phyloP scores from a whole-genome alignment of 371 early-diverging fungal genomes.

The Zychaea mexicana region DNA sequence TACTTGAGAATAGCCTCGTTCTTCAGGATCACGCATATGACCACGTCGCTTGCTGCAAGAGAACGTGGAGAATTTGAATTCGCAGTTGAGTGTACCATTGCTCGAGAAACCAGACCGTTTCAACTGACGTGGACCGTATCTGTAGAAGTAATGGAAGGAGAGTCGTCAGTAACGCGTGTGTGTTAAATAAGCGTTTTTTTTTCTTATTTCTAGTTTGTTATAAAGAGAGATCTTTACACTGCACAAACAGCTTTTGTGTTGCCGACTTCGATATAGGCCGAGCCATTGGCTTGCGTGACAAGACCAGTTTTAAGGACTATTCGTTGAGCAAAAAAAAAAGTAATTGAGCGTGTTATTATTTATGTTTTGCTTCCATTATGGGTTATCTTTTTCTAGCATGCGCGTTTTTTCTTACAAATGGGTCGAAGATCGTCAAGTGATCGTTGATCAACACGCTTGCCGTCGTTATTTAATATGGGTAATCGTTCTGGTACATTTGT shows the following conservation, averaged over 20 bases:
- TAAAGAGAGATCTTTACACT: slow-evolving; percentile 68
- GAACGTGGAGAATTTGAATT: slow-evolving; percentile 90
- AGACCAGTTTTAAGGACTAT: slow-evolving; percentile 83
- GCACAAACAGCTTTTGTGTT: slow-evolving; percentile 88
- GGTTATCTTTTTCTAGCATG: neutral
- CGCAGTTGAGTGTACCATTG: slow-evolving; percentile 76
- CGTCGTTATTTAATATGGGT: slow-evolving; percentile 24
- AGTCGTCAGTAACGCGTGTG: too few species aligned
- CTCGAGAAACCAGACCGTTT: slow-evolving; percentile 59
- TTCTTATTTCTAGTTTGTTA: neutral
- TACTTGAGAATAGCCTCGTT: slow-evolving; percentile 79
- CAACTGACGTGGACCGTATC: slow-evolving; percentile 77
- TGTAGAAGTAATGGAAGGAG: slow-evolving; percentile 27
- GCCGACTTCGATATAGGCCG: slow-evolving; percentile 88
- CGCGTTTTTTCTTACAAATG: slow-evolving; percentile 46
- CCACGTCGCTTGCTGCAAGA: slow-evolving; percentile 73
- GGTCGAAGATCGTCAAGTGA: slow-evolving; percentile 61
- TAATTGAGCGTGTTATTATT: too few species aligned
- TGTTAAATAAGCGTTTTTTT: neutral
- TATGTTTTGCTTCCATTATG: too few species aligned
- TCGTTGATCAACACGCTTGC: slow-evolving; percentile 59
- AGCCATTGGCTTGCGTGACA: slow-evolving; percentile 86
- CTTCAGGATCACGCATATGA: slow-evolving; percentile 69
- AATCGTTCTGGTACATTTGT: slow-evolving; percentile 30
- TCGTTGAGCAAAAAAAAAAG: neutral